Conservation (phyloP, 2,329 filamentous ascomycete species). For the Decorospora gaudefroyi region DNA sequence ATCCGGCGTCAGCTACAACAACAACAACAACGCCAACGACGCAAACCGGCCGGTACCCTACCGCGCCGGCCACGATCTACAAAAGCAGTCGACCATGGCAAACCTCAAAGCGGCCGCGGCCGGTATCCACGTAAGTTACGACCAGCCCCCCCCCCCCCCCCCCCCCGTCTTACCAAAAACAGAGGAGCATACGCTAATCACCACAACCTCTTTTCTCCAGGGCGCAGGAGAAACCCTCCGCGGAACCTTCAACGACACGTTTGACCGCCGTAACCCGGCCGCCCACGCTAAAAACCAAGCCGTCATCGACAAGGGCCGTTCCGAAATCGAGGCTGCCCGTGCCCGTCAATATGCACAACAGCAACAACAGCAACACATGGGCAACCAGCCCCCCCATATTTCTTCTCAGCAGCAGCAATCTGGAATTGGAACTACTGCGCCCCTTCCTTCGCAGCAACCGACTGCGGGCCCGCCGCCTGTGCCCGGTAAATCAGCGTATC, state of each 20-base stretch:
- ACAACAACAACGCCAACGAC: conserved; percentile 16
- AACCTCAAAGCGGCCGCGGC: conserved; percentile 43
- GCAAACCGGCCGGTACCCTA: conserved; percentile 29
- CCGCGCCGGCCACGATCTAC: conserved; percentile 27
- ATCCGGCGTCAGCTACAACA: conserved; percentile 10
- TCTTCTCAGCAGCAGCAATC: conserved; percentile 7
- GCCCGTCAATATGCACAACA: conserved; percentile 11
- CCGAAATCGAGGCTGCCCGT: conserved; percentile 38
- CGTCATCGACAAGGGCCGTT: conserved; percentile 37
- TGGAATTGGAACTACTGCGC: background rate
- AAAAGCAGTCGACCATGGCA: conserved; percentile 38
- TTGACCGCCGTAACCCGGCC: conserved; percentile 38
- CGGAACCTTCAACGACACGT: conserved; percentile 41
- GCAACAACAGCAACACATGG: conserved; percentile 11
- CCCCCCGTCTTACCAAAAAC: background rate
- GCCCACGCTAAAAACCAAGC: conserved; percentile 43
- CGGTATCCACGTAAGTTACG: conserved; percentile 45
- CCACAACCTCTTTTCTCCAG: conserved; percentile 21
- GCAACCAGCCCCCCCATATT: too few species aligned
- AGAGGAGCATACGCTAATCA: too few species aligned
- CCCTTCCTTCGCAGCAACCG: background rate
- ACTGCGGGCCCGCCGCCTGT: conserved; percentile 1
- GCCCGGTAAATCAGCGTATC: conserved; percentile 19
- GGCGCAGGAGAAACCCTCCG: conserved; percentile 45
- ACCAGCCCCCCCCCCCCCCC: background rate